Evolutionary conservation across 306 rosid species (phyloP).

Genomic region (Macrotyloma uniflorum): DNA sequence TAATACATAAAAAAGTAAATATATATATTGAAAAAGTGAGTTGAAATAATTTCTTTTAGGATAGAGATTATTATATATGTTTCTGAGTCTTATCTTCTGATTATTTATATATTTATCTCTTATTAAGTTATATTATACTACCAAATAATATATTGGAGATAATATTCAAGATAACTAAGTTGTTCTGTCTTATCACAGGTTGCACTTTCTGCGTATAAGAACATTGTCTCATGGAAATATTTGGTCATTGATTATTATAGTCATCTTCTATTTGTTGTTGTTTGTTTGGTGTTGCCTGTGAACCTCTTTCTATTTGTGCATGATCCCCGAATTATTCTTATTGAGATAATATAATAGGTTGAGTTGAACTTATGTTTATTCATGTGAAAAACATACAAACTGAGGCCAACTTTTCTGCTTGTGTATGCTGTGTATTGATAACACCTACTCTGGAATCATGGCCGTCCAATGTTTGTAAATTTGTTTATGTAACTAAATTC

Average conservation of each 20-base stretch:
- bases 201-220: slow-evolving; percentile 51
- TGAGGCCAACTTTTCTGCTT: neutral
- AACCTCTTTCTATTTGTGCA: slow-evolving; percentile 59
- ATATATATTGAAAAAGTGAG: too few species aligned
- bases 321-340: slow-evolving; percentile 53
- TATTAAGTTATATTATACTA: too few species aligned
- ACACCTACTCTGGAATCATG: slow-evolving; percentile 28
- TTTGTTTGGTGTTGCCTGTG: slow-evolving; percentile 74
- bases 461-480: slow-evolving; percentile 36
- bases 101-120: too few species aligned
- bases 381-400: neutral
- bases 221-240: slow-evolving; percentile 25
- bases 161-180: too few species aligned
- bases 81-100: too few species aligned
- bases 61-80: too few species aligned
- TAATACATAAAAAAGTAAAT: too few species aligned
- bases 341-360: slow-evolving; percentile 35
- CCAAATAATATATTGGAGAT: too few species aligned
- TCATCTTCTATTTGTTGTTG: slow-evolving; percentile 44
- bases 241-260: slow-evolving; percentile 2
- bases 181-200: too few species aligned
- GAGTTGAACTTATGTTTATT: neutral
- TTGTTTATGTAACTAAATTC: slow-evolving; percentile 25
- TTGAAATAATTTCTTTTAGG: too few species aligned
- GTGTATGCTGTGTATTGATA: neutral